A percentile compares a stretch with the other conserved stretches of the same genome.
Evolutionary conservation across 805 yeast genomes (phyloP).

Genomic region (Metschnikowia bowlesiae): DNA sequence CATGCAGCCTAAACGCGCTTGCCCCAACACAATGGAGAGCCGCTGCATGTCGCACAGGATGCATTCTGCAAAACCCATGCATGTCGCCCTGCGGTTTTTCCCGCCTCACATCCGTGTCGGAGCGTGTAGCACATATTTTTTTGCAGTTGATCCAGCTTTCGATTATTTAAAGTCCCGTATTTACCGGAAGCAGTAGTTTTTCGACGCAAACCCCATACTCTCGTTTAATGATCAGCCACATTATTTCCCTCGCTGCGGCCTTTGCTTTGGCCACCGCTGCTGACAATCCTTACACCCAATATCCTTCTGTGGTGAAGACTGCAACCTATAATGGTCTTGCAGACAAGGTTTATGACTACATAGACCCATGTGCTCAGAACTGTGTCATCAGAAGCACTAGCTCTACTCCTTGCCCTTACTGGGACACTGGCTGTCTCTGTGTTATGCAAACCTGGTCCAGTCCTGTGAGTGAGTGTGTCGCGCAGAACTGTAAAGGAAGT

Average conservation of each 20-base stretch:
- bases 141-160: background rate
- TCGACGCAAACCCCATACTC: background rate
- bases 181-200: background rate
- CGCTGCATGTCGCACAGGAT: background rate
- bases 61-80: background rate
- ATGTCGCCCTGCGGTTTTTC: background rate
- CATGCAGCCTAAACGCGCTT: background rate
- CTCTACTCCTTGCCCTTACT: conserved; percentile 38
- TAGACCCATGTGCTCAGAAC: conserved; percentile 31
- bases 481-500: conserved; percentile 20
- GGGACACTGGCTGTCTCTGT: conserved; percentile 44
- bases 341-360: conserved; percentile 25
- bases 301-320: conserved; percentile 33
- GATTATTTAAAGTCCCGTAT: background rate
- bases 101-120: background rate
- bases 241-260: conserved; percentile 8
- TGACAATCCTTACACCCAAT: conserved; percentile 19
- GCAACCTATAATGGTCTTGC: conserved; percentile 41
- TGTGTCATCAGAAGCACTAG: conserved; percentile 29
- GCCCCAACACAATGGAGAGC: background rate
- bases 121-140: background rate
- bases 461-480: conserved; percentile 29
- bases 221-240: conserved; percentile 2
- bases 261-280: conserved; percentile 8
- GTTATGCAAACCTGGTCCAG: conserved; percentile 33